Percentiles rank a stretch among this genome's conserved stretches.
Evolutionary conservation across 345 rosid genomes (phyloP).

Genomic region (Arabidopsis thaliana): TAIR10.1 NC_003070.9:30092001-30092500

Average conservation of each 20-base stretch:
- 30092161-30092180: conserved; percentile 3
- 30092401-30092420: no score
- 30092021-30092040: conserved; percentile 20
- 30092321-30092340: no score
- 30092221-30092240: background rate
- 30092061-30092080: conserved; percentile 12
- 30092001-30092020: conserved; percentile 17
- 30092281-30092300: no score
- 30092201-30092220: background rate
- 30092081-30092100: conserved; percentile 11
- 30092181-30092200: background rate
- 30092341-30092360: no score
- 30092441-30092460: background rate
- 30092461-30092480: background rate
- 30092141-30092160: conserved; percentile 3
- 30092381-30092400: no score
- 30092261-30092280: no score
- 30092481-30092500: background rate
- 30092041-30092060: conserved; percentile 1
- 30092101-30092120: background rate
- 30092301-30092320: no score
- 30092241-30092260: no score
- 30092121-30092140: conserved; percentile 14
- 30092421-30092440: background rate
- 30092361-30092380: no score